These are phyloP conservation scores for Lipomyces spencermartinsiae DNA, from an alignment of 805 yeast species.

Conservation along the genomic window DNA sequence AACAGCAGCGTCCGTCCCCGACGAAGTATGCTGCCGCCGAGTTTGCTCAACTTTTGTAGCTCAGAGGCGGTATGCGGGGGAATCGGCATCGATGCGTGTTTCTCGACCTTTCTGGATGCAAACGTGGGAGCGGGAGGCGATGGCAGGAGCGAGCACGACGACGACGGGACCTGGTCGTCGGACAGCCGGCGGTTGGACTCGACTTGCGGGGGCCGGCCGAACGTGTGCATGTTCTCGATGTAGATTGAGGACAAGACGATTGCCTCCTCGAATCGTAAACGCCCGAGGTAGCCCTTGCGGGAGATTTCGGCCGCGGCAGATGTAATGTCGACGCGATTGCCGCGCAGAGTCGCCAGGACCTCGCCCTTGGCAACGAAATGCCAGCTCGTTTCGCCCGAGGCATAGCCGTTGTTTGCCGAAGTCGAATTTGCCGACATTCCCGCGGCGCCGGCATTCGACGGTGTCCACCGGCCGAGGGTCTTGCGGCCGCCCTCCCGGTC, in stretches of 20 bases:
- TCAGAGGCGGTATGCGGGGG: background rate
- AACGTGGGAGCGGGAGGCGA: background rate
- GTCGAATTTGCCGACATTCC: background rate
- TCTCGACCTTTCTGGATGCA: background rate
- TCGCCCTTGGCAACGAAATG: constrained; percentile 6
- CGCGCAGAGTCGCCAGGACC: constrained; percentile 14
- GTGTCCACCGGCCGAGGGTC: constrained; percentile 6
- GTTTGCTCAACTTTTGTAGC: background rate
- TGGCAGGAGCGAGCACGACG: constrained; percentile 6
- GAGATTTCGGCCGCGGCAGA: constrained; percentile 6
- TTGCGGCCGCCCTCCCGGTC: constrained; percentile 2
- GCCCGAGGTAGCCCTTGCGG: constrained; percentile 21
- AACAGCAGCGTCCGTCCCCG: constrained; percentile 19
- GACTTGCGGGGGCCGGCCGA: constrained; percentile 25
- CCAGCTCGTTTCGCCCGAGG: constrained; percentile 1
- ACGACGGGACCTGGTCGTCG: background rate
- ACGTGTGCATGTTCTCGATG: constrained; percentile 12
- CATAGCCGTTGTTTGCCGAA: background rate
- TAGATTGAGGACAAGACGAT: constrained; percentile 23
- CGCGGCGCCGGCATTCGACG: background rate
- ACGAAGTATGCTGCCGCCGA: constrained; percentile 14
- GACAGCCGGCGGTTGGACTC: background rate
- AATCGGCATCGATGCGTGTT: background rate
- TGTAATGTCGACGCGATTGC: constrained; percentile 4
- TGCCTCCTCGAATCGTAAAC: constrained; percentile 30